phyloP scores from a whole-genome alignment of 352 stramenopile genomes.

The Elongisporangium senticosum region DNA sequence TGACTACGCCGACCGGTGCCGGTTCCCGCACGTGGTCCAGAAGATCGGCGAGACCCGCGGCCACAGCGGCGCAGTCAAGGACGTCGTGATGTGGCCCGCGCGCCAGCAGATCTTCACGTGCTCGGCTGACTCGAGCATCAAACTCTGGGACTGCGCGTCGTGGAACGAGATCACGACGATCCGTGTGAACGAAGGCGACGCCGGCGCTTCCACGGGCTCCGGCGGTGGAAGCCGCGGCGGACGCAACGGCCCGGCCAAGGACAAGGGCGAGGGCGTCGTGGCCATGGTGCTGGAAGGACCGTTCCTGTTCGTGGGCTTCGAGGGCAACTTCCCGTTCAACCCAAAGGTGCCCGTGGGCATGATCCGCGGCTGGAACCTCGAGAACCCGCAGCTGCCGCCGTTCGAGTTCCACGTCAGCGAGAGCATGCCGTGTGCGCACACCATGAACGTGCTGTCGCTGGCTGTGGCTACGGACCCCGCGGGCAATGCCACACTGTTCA shows the following conservation, averaged over 20 bases:
- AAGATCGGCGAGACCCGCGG: constrained; percentile 77
- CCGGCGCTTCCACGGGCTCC: constrained; percentile 2
- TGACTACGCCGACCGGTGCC: constrained; percentile 49
- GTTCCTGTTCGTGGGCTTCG: constrained; percentile 81
- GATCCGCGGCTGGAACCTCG: constrained; percentile 79
- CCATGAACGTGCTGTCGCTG: constrained; percentile 66
- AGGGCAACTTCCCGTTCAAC: constrained; percentile 54
- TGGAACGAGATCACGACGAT: constrained; percentile 81
- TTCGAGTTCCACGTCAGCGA: constrained; percentile 66
- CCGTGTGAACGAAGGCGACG: constrained; percentile 29
- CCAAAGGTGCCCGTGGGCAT: constrained; percentile 58
- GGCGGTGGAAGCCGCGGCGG: constrained; percentile 1
- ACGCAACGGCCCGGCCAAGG: constrained; percentile 8
- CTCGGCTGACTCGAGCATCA: constrained; percentile 59
- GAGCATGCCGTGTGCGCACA: constrained; percentile 69
- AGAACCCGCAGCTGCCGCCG: constrained; percentile 51
- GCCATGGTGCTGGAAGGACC: constrained; percentile 65
- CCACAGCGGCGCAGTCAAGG: constrained; percentile 67
- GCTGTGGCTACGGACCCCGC: constrained; percentile 60
- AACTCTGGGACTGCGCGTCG: constrained; percentile 78
- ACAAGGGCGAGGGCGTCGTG: constrained; percentile 45
- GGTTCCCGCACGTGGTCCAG: constrained; percentile 79
- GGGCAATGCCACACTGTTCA: constrained; percentile 71
- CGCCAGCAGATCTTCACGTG: constrained; percentile 78
- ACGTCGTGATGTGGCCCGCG: constrained; percentile 69